Conservation (phyloP, 2,329 filamentous ascomycete species). For the Aureobasidium zeae region DNA sequence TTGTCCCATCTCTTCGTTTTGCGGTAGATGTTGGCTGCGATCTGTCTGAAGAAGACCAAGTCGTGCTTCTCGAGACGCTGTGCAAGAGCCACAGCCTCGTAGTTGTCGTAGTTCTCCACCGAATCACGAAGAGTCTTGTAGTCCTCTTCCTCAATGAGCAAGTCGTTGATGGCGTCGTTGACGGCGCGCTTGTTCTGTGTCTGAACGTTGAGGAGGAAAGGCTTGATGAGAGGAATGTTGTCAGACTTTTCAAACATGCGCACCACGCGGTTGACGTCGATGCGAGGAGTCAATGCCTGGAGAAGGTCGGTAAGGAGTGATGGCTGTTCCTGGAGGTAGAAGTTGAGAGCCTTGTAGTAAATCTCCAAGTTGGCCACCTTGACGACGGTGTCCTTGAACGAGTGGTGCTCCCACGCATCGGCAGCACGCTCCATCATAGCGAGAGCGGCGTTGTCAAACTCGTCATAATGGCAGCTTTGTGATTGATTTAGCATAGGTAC, state of each 20-base stretch:
- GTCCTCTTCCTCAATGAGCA: conserved; percentile 97
- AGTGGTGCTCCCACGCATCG: conserved; percentile 98
- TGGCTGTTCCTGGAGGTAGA: conserved; percentile 95
- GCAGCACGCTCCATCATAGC: conserved; percentile 97
- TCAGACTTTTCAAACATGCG: conserved; percentile 98
- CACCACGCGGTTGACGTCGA: conserved; percentile 98
- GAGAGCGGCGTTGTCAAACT: conserved; percentile 92
- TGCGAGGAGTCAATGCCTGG: conserved; percentile 80
- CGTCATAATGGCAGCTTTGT: conserved; percentile 74
- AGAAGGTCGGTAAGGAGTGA: conserved; percentile 91
- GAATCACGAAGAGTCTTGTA: conserved; percentile 98
- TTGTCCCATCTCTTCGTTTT: conserved; percentile 99
- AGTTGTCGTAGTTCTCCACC: conserved; percentile 98
- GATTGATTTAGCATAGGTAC: background rate
- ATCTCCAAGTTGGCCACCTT: conserved; percentile 99
- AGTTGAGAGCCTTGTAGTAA: conserved; percentile 94
- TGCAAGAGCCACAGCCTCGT: conserved; percentile 87
- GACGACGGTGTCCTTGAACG: conserved; percentile 97
- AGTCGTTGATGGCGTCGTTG: conserved; percentile 95
- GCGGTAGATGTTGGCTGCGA: conserved; percentile 95
- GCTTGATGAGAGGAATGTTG: conserved; percentile 96
- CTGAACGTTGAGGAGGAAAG: conserved; percentile 94
- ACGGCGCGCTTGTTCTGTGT: conserved; percentile 95
- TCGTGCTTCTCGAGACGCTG: conserved; percentile 94
- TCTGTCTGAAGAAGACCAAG: conserved; percentile 97